Evolutionary conservation across 2,329 filamentous ascomycete species (phyloP).

Genomic region (Didymosphaeria variabile): DNA sequence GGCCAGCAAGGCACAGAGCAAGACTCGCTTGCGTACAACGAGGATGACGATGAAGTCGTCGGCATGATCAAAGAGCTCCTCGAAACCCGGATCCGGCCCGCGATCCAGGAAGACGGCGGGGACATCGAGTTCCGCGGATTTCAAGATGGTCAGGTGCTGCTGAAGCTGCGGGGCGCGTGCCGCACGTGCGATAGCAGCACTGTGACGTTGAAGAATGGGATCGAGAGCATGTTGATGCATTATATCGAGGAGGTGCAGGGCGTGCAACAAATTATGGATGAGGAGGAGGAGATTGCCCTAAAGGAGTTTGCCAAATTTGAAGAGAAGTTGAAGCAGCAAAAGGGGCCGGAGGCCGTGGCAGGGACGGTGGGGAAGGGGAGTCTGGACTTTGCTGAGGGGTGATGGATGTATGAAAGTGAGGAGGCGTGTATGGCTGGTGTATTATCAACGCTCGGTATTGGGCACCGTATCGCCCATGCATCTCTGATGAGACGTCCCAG

Average conservation of each 20-base stretch:
- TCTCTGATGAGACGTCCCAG: no score
- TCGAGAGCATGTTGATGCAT: constrained; percentile 95
- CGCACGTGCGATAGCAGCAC: constrained; percentile 97
- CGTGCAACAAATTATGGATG: constrained; percentile 88
- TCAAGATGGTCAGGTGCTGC: constrained; percentile 79
- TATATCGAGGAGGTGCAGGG: constrained; percentile 96
- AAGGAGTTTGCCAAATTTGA: constrained; percentile 95
- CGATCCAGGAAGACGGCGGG: constrained; percentile 96
- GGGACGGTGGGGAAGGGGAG: constrained; percentile 61
- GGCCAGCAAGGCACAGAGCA: constrained; percentile 61
- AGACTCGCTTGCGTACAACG: constrained; percentile 82
- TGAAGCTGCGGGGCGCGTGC: constrained; percentile 92
- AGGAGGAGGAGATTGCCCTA: constrained; percentile 88
- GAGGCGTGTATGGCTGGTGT: not conserved
- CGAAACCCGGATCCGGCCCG: constrained; percentile 91
- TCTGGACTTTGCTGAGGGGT: constrained; percentile 59
- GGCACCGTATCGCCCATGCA: not conserved
- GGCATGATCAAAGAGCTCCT: constrained; percentile 98
- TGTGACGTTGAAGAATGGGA: constrained; percentile 95
- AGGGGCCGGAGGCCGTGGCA: constrained; percentile 61
- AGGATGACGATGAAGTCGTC: constrained; percentile 92
- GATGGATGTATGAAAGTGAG: not conserved
- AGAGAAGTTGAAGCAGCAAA: constrained; percentile 75
- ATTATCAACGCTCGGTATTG: not conserved
- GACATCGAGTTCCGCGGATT: constrained; percentile 97